These are phyloP conservation scores for Lepiota subincarnata DNA, from an alignment of 768 basidiomycete genomes.

Conservation along the genomic window DNA sequence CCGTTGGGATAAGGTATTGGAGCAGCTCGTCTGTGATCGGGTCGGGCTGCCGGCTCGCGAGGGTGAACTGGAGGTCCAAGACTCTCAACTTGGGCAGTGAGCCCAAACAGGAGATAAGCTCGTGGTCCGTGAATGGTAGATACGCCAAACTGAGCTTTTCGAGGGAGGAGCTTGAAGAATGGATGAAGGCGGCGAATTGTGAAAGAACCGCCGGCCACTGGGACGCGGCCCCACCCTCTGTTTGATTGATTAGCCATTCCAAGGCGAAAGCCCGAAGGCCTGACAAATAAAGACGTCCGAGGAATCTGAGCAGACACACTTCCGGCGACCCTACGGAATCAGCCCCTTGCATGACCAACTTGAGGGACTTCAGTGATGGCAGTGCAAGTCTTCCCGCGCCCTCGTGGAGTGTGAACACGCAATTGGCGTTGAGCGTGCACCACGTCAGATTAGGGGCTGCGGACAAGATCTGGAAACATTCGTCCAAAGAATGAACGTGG, in stretches of 20 bases:
- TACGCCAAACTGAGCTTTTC: slow-evolving; percentile 31
- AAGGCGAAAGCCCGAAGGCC: slow-evolving; percentile 28
- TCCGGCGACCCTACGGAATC: slow-evolving; percentile 16
- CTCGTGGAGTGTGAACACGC: slow-evolving; percentile 18
- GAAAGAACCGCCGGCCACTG: slow-evolving; percentile 21
- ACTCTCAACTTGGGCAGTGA: slow-evolving; percentile 24
- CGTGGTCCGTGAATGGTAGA: slow-evolving; percentile 32
- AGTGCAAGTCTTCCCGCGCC: slow-evolving; percentile 16
- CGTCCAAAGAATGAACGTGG: slow-evolving; percentile 31
- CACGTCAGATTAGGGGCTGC: slow-evolving; percentile 25
- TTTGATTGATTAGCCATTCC: slow-evolving; percentile 28
- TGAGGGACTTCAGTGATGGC: slow-evolving; percentile 28
- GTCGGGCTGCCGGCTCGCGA: slow-evolving; percentile 28
- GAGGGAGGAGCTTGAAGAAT: slow-evolving; percentile 23
- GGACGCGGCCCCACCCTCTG: neutral
- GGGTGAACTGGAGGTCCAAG: slow-evolving; percentile 32
- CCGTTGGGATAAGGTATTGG: slow-evolving; percentile 14
- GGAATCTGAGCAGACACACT: slow-evolving; percentile 25
- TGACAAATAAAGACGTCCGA: slow-evolving; percentile 26
- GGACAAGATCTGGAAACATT: slow-evolving; percentile 30
- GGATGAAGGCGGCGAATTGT: slow-evolving; percentile 27
- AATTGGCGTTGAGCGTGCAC: slow-evolving; percentile 31
- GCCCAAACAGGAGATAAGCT: slow-evolving; percentile 28
- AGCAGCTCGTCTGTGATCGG: slow-evolving; percentile 35
- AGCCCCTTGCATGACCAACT: slow-evolving; percentile 29